Percentiles rank a stretch among this genome's conserved stretches.
These are phyloP conservation scores for Xylariaceae sp. DNA, from an alignment of 2,329 filamentous ascomycete genomes.

Conservation along the genomic window DNA sequence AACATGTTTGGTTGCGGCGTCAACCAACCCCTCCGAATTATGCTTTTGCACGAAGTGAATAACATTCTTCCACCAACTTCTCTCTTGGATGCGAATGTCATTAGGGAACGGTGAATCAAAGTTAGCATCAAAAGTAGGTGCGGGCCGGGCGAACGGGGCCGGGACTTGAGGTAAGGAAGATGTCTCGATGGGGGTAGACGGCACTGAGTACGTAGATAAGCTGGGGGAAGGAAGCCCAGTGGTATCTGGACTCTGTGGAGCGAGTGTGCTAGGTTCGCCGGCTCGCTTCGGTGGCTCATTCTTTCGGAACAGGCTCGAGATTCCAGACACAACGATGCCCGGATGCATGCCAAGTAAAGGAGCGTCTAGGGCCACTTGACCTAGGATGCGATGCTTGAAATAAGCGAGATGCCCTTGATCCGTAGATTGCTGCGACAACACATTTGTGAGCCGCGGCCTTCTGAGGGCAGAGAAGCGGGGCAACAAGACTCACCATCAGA, in stretches of 20 bases:
- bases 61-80: conserved; percentile 65
- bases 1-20: conserved; percentile 70
- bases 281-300: conserved; percentile 30
- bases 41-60: conserved; percentile 82
- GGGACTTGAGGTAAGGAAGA: conserved; percentile 16
- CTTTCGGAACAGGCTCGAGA: conserved; percentile 70
- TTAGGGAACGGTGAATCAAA: conserved; percentile 77
- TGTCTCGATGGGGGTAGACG: conserved; percentile 19
- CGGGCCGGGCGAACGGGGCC: conserved; percentile 13
- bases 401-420: conserved; percentile 29
- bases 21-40: conserved; percentile 62
- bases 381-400: conserved; percentile 74
- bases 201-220: conserved; percentile 24
- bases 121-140: conserved; percentile 51
- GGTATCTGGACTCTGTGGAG: conserved; percentile 13
- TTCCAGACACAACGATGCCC: conserved; percentile 77
- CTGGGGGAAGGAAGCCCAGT: conserved; percentile 21
- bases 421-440: conserved; percentile 20
- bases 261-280: conserved; percentile 18
- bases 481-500: conserved; percentile 50
- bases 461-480: no score
- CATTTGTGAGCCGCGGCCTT: conserved; percentile 2
- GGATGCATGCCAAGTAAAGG: conserved; percentile 88
- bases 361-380: conserved; percentile 78
- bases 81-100: conserved; percentile 66